These are phyloP conservation scores for Pseudogymnoascus sp. DNA, from an alignment of 2,329 filamentous ascomycete genomes.

Conservation along the genomic window DNA sequence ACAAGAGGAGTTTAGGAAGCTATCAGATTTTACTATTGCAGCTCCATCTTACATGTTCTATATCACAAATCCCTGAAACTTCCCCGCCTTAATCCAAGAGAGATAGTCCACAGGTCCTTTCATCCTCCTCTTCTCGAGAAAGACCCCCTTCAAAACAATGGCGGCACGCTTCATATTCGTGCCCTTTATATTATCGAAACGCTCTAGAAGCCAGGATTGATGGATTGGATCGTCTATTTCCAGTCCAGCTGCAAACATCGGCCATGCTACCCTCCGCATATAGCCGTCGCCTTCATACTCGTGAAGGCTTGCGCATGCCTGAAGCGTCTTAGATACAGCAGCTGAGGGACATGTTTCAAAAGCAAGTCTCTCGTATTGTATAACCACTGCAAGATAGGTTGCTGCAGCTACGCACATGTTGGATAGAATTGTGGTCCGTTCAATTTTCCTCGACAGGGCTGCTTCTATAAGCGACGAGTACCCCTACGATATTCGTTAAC, in stretches of 20 bases:
- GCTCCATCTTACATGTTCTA: neutral
- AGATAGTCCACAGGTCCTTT: neutral
- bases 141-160: neutral
- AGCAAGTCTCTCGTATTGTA: neutral
- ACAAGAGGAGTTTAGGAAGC: neutral
- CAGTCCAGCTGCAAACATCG: conserved; percentile 29
- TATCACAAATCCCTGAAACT: neutral
- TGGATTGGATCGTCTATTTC: conserved; percentile 29
- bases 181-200: neutral
- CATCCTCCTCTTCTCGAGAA: neutral
- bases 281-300: neutral
- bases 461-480: neutral
- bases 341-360: neutral
- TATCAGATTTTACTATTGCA: neutral
- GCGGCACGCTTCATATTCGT: neutral
- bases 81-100: neutral
- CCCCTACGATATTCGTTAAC: neutral
- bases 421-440: neutral
- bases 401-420: neutral
- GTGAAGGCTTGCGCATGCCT: neutral
- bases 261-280: conserved; percentile 18
- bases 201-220: conserved; percentile 27
- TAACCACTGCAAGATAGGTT: neutral
- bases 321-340: neutral
- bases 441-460: neutral